Evolutionary conservation across 768 basidiomycete genomes (phyloP).

Genomic region (Boletus rex-veris): DNA sequence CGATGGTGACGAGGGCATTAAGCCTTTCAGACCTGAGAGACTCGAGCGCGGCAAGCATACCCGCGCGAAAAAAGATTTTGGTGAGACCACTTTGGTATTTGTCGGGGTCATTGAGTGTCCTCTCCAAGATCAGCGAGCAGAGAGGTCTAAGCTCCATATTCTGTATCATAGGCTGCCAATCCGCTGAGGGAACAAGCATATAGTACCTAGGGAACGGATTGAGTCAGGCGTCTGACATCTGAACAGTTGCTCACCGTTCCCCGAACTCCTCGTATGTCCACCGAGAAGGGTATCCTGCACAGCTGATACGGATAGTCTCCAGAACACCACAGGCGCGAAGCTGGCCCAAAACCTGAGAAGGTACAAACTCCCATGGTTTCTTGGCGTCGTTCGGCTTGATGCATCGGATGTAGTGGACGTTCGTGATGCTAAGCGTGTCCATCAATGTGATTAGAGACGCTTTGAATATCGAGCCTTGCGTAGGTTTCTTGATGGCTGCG

Average conservation of each 20-base stretch:
- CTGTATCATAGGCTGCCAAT: slow-evolving; percentile 86
- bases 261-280: slow-evolving; percentile 99
- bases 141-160: slow-evolving; percentile 74
- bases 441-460: slow-evolving; percentile 88
- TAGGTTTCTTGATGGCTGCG: slow-evolving; percentile 81
- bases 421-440: slow-evolving; percentile 96
- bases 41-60: slow-evolving; percentile 96
- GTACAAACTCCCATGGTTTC: slow-evolving; percentile 93
- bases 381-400: slow-evolving; percentile 99
- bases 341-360: slow-evolving; percentile 93
- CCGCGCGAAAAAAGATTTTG: slow-evolving; percentile 99
- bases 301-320: slow-evolving; percentile 97
- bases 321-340: slow-evolving; percentile 97
- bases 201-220: slow-evolving; percentile 67
- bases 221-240: slow-evolving; percentile 14
- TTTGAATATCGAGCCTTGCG: slow-evolving; percentile 98
- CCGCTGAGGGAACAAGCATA: slow-evolving; percentile 85
- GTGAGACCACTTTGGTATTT: slow-evolving; percentile 97
- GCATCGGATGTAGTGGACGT: slow-evolving; percentile 98
- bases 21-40: slow-evolving; percentile 83
- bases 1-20: slow-evolving; percentile 87
- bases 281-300: slow-evolving; percentile 96
- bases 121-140: slow-evolving; percentile 79
- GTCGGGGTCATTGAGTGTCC: slow-evolving; percentile 88
- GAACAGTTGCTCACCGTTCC: slow-evolving; percentile 64